Percentiles rank a stretch among this genome's conserved stretches.
Conservation (phyloP, 805 yeast genomes). For the Candida palmyrensis region DNA sequence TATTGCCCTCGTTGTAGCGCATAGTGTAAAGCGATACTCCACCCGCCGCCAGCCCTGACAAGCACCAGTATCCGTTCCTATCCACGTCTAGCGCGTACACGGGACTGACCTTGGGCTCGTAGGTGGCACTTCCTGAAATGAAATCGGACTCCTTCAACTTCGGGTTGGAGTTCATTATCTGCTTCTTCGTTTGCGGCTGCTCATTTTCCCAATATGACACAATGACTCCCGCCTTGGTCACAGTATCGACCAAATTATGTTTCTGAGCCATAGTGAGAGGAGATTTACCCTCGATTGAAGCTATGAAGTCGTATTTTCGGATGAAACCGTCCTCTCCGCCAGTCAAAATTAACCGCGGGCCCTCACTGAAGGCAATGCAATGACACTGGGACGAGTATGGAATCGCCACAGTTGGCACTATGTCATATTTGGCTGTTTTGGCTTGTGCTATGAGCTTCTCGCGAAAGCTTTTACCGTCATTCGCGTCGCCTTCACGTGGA, state of each 20-base stretch:
- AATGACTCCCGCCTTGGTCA: conserved; percentile 79
- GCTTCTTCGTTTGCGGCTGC: conserved; percentile 59
- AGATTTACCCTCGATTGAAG: conserved; percentile 79
- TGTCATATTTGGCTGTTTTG: conserved; percentile 54
- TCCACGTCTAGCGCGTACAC: conserved; percentile 86
- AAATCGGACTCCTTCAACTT: conserved; percentile 33
- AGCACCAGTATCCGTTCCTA: conserved; percentile 74
- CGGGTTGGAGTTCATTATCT: conserved; percentile 27
- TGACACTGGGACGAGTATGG: conserved; percentile 79
- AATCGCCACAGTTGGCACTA: conserved; percentile 82
- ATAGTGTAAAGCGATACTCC: conserved; percentile 83
- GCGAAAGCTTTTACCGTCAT: conserved; percentile 11
- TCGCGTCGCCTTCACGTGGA: background rate
- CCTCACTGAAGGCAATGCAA: conserved; percentile 69
- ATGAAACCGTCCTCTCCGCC: conserved; percentile 97
- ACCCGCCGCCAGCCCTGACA: conserved; percentile 78
- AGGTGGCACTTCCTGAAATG: conserved; percentile 31
- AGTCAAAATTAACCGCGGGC: conserved; percentile 81
- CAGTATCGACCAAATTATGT: conserved; percentile 82
- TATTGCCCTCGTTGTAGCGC: conserved; percentile 75
- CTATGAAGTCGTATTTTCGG: conserved; percentile 80
- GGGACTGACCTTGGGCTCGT: conserved; percentile 69
- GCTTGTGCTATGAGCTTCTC: conserved; percentile 39
- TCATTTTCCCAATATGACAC: conserved; percentile 94
- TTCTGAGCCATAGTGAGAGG: conserved; percentile 88